These are phyloP conservation scores for Euphorbia neoarborescens DNA, from an alignment of 441 rosid genomes.

Conservation along the genomic window DNA sequence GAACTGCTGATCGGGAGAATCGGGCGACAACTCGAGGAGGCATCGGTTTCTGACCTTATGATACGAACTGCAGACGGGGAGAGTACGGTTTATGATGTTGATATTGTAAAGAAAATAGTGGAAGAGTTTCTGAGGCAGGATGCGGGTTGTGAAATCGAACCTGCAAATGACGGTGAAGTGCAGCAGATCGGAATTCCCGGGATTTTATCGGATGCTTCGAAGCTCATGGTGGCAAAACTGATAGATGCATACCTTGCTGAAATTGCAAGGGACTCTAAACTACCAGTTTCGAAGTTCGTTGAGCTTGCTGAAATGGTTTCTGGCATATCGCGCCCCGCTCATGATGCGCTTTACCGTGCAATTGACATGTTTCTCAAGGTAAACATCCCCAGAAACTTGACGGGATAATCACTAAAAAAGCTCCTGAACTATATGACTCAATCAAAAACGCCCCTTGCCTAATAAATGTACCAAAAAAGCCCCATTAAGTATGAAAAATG, in stretches of 20 bases:
- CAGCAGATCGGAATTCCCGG: constrained; percentile 36
- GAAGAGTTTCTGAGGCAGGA: constrained; percentile 52
- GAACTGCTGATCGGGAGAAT: constrained; percentile 46
- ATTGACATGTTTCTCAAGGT: constrained; percentile 76
- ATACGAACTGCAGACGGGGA: constrained; percentile 45
- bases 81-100: constrained; percentile 48
- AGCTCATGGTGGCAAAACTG: constrained; percentile 67
- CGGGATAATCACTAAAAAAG: too few species aligned
- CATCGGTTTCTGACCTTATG: constrained; percentile 53
- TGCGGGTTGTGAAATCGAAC: constrained; percentile 37
- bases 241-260: constrained; percentile 72
- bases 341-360: constrained; percentile 73
- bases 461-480: too few species aligned
- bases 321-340: constrained; percentile 54
- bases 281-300: constrained; percentile 47
- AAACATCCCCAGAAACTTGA: too few species aligned
- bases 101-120: constrained; percentile 45
- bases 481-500: too few species aligned
- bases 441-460: too few species aligned
- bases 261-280: constrained; percentile 64
- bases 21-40: constrained; percentile 75
- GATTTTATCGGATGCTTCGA: constrained; percentile 66
- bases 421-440: too few species aligned
- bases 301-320: constrained; percentile 66
- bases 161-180: constrained; percentile 32